These are phyloP conservation scores for Lenwebbia sp. DNA, from an alignment of 345 rosid genomes.

Conservation along the genomic window DNA sequence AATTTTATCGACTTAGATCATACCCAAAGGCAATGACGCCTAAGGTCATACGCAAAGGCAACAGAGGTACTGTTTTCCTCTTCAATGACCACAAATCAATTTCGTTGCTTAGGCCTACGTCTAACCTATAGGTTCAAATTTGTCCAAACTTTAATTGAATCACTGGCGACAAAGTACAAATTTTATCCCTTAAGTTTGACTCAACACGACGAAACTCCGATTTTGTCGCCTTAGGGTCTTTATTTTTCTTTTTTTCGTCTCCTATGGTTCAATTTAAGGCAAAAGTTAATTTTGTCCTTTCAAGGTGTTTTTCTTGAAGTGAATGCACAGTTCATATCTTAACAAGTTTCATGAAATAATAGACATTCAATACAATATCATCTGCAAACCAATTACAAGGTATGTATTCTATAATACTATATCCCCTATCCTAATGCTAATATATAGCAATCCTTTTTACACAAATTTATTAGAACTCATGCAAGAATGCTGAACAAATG, in stretches of 20 bases:
- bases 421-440: not conserved
- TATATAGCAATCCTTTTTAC: not conserved
- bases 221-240: not conserved
- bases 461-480: not conserved
- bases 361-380: not conserved
- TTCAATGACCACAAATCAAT: no score
- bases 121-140: not conserved
- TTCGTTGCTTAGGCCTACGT: no score
- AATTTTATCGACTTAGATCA: not conserved
- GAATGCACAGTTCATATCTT: not conserved
- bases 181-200: not conserved
- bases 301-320: not conserved
- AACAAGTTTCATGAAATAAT: not conserved
- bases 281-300: not conserved
- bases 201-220: not conserved
- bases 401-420: not conserved
- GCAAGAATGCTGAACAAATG: slow-evolving; percentile 35
- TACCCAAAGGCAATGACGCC: not conserved
- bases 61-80: not conserved
- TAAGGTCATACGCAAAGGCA: not conserved
- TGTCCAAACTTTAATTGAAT: not conserved
- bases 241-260: not conserved
- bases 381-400: not conserved
- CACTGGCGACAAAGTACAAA: not conserved
- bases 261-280: not conserved